phyloP scores from a whole-genome alignment of 257 asterid species.

The Leonotis leonurus region DNA sequence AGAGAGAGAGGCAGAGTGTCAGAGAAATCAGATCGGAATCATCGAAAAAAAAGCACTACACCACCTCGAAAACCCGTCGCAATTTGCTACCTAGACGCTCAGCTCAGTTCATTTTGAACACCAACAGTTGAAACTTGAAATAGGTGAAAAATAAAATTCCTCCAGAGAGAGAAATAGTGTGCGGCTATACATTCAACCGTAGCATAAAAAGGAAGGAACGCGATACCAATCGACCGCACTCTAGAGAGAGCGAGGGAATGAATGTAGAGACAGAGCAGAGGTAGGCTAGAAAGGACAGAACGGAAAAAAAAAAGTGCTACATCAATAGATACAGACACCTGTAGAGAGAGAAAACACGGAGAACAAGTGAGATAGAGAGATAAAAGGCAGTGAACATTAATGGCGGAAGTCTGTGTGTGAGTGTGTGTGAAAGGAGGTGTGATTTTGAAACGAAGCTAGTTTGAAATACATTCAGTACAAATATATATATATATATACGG shows the following conservation, averaged over 20 bases:
- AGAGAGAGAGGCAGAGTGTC: neutral
- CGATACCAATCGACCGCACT: conserved; percentile 2
- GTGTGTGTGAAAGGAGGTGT: conserved; percentile 8
- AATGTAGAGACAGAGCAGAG: neutral
- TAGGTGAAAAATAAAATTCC: neutral
- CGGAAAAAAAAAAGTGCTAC: conserved; percentile 7
- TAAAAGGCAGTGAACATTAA: conserved; percentile 27
- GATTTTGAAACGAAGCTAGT: conserved; percentile 40
- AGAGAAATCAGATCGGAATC: conserved; percentile 43
- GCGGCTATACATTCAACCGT: neutral
- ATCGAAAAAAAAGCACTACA: conserved; percentile 41
- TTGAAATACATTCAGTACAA: conserved; percentile 20
- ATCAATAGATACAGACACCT: conserved; percentile 10
- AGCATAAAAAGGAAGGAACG: neutral
- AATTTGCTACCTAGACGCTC: conserved; percentile 21
- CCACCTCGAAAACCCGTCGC: conserved; percentile 47
- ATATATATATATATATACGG: neutral
- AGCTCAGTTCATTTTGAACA: conserved; percentile 30
- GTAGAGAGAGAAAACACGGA: conserved; percentile 37
- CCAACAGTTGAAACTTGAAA: conserved; percentile 17
- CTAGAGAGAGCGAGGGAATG: conserved; percentile 16
- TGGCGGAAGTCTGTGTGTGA: conserved; percentile 21
- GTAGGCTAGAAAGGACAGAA: conserved; percentile 3
- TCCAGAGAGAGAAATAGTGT: conserved; percentile 19
- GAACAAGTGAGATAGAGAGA: conserved; percentile 23